Evolutionary conservation across 345 rosid genomes (phyloP), one percentile per base, ranked within the genome.

Genomic region (Aethionema arabicum): DNA sequence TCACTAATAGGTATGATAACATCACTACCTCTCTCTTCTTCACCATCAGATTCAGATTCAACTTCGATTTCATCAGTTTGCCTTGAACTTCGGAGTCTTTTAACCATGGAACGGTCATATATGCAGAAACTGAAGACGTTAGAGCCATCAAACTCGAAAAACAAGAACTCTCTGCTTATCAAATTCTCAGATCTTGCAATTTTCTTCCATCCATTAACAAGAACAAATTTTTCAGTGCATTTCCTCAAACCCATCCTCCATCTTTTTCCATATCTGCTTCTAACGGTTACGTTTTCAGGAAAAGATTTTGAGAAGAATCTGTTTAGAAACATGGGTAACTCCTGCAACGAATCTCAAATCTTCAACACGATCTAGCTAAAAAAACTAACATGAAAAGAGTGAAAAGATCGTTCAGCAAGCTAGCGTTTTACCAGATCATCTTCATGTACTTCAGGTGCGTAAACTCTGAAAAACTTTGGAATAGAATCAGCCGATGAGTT

Each of bases 401-500:
- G 38, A 58, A 14, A 35, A 56, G 11, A 56, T n/a, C 47, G 27
- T 13, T 50, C 8, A 8, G 6, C 6, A 35, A 35, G 38, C 38
- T 35, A 21, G 27, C 27, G 38, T 2, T 67, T 43, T 52, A 68
- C 72, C 49, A 68, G 36, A 68, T 68, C 72, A 45, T 60, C 66
- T 59, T 66, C 56, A 0, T 55, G 44, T 4, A 59, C 66, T 29
- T 36, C 61, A 36, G 66, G 66, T 68, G 59, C 5, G 41, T 60
- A 68, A 27, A 68, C 72, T 60, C 45, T 68, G 15, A 68, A 68
- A 66, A 68, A 68, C 47, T 68, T 68, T 68, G 72, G 72, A 44
- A 60, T 8, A 60, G 29, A 16, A 29, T 15, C 35, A 60, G 11
- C 61, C 3, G 2, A 3, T 32, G 31, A 57, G 48, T 6, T 4